A percentile compares a stretch with the other conserved stretches of the same genome.
Conservation (phyloP, 345 rosid genomes). For the Cardamine occulta region DNA sequence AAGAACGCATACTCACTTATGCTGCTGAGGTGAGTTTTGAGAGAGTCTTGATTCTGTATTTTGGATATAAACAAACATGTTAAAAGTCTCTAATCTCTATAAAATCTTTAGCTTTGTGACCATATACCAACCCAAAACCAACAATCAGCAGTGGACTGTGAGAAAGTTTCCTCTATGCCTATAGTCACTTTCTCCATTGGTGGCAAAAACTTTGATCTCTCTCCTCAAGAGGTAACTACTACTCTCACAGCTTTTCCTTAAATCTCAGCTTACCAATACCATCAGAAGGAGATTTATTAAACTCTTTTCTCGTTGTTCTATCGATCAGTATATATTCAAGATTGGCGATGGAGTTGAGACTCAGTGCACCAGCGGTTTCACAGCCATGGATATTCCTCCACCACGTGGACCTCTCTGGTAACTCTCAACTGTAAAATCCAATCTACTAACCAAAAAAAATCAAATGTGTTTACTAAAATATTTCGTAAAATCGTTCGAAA, state of each 20-base stretch:
- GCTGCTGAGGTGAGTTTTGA: constrained; percentile 59
- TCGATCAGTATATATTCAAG: constrained; percentile 62
- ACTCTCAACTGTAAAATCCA: constrained; percentile 4
- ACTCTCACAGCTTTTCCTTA: constrained; percentile 23
- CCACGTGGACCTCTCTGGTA: constrained; percentile 75
- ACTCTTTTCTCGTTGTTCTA: background rate
- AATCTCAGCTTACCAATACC: constrained; percentile 23
- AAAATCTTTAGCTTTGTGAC: constrained; percentile 64
- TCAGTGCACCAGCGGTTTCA: constrained; percentile 66
- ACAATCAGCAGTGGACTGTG: constrained; percentile 79
- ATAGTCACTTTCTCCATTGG: constrained; percentile 76
- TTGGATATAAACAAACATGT: background rate
- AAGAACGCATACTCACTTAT: constrained; percentile 71
- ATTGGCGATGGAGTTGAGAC: constrained; percentile 55
- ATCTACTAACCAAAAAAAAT: constrained; percentile 14
- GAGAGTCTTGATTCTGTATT: constrained; percentile 1
- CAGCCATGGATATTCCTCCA: constrained; percentile 60
- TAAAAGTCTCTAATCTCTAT: constrained; percentile 16
- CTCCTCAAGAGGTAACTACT: constrained; percentile 70
- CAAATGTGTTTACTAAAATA: background rate
- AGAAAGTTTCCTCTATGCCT: constrained; percentile 67
- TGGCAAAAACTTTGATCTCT: constrained; percentile 71
- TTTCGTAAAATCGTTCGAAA: constrained; percentile 9
- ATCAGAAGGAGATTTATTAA: background rate
- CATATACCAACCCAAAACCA: constrained; percentile 84